These are phyloP conservation scores for Hylodesmum podocarpum DNA, from an alignment of 306 rosid genomes.

Conservation along the genomic window DNA sequence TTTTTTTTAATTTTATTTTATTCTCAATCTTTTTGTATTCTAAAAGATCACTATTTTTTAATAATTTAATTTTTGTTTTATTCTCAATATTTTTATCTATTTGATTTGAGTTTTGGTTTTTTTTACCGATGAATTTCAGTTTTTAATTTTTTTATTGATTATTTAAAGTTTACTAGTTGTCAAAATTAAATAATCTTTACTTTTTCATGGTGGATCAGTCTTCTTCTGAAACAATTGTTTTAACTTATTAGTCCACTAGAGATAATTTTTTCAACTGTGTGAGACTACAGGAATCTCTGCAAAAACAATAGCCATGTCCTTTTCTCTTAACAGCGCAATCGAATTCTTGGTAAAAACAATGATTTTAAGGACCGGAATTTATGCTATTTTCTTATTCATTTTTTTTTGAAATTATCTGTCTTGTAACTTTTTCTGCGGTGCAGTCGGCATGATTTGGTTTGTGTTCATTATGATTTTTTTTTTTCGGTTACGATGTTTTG, in stretches of 20 bases:
- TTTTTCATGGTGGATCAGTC: background rate
- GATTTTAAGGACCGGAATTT: background rate
- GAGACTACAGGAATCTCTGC: background rate
- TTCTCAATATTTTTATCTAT: background rate
- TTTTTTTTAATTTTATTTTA: too few species aligned
- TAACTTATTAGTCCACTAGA: background rate
- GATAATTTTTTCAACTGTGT: background rate
- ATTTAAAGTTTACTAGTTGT: background rate
- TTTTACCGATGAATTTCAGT: background rate
- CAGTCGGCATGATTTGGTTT: constrained; percentile 40
- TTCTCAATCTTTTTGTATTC: too few species aligned
- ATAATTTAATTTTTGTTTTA: background rate
- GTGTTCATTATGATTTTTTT: constrained; percentile 29
- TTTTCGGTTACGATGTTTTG: constrained; percentile 37
- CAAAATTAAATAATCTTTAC: background rate
- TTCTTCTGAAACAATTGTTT: background rate
- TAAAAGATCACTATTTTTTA: too few species aligned
- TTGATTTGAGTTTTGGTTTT: background rate
- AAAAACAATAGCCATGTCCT: background rate
- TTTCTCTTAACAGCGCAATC: background rate
- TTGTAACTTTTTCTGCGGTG: constrained; percentile 40
- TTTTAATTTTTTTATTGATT: background rate
- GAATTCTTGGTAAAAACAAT: background rate
- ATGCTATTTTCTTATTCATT: background rate
- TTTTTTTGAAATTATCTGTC: constrained; percentile 14